Evolutionary conservation across 495 filamentous ascomycete genomes (phyloP).

Genomic region (Opeltia flavorubescens): DNA sequence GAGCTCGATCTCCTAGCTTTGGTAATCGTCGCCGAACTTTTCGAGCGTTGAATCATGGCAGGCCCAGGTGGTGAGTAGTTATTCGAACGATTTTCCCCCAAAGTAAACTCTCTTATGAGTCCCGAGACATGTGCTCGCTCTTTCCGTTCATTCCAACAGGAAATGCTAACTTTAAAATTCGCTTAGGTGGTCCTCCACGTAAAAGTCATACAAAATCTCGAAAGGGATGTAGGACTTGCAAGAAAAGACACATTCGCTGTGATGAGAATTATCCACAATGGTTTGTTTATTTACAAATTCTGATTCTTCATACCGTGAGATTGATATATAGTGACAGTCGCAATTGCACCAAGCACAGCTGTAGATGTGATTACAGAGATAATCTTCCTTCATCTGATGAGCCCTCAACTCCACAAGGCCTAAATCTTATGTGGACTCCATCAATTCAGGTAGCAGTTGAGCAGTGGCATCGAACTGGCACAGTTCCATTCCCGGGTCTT

Average conservation of each 20-base stretch:
- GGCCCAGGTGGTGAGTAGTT: conserved; percentile 38
- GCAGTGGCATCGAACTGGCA: conserved; percentile 67
- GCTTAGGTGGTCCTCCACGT: conserved; percentile 38
- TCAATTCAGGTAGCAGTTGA: conserved; percentile 70
- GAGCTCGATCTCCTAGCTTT: too few relatives aligned
- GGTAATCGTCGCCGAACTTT: too few relatives aligned
- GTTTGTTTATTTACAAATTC: conserved; percentile 32
- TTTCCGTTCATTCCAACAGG: too few relatives aligned
- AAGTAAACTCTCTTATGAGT: too few relatives aligned
- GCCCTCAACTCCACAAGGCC: conserved; percentile 52
- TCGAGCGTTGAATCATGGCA: conserved; percentile 21
- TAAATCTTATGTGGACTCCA: conserved; percentile 69
- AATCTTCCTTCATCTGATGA: conserved; percentile 48
- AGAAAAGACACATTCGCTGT: conserved; percentile 91
- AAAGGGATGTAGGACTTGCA: conserved; percentile 95
- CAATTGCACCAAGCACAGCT: conserved; percentile 98
- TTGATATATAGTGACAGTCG: conserved; percentile 39
- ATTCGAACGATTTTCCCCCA: too few relatives aligned
- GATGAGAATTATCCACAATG: conserved; percentile 97
- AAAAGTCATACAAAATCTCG: conserved; percentile 94
- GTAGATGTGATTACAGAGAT: conserved; percentile 94
- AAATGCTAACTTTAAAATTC: too few relatives aligned
- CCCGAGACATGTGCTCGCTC: too few relatives aligned
- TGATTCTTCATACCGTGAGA: not conserved
- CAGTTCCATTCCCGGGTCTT: conserved; percentile 77